A percentile compares a stretch with the other conserved stretches of the same genome.
Evolutionary conservation across 2,329 filamentous ascomycete genomes (phyloP).

Genomic region (Didymella segeticola): DNA sequence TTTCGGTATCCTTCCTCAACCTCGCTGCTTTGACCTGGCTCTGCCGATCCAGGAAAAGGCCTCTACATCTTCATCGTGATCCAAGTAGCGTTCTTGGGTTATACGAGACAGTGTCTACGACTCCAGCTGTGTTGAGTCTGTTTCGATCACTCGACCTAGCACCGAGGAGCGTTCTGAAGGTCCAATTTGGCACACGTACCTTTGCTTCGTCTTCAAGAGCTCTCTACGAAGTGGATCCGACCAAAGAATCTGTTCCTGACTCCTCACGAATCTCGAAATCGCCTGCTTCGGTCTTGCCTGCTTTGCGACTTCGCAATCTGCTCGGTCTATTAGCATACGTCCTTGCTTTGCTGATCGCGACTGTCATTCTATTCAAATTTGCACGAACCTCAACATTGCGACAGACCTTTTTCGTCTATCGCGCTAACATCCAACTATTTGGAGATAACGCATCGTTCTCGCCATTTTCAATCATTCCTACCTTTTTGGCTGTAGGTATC

Average conservation of each 20-base stretch:
- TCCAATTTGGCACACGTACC: too few species aligned
- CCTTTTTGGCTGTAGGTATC: slow-evolving; percentile 14
- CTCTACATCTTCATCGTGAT: slow-evolving; percentile 16
- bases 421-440: neutral
- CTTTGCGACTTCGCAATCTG: too few species aligned
- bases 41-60: slow-evolving; percentile 1
- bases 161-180: neutral
- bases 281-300: too few species aligned
- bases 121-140: neutral
- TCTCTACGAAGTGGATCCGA: too few species aligned
- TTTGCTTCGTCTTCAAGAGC: too few species aligned
- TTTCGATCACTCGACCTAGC: neutral
- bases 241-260: too few species aligned
- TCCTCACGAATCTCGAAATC: too few species aligned
- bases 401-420: neutral
- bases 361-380: neutral
- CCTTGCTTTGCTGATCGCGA: neutral
- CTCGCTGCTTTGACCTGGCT: slow-evolving; percentile 3
- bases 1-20: neutral
- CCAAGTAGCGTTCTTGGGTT: slow-evolving; percentile 18
- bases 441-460: neutral
- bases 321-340: neutral
- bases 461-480: slow-evolving; percentile 5
- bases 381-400: neutral
- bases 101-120: slow-evolving; percentile 5